A percentile compares a stretch with the other conserved stretches of the same genome.
phyloP scores from a whole-genome alignment of 164 flowering plant genomes.

The Tetrastigma voinierianum region DNA sequence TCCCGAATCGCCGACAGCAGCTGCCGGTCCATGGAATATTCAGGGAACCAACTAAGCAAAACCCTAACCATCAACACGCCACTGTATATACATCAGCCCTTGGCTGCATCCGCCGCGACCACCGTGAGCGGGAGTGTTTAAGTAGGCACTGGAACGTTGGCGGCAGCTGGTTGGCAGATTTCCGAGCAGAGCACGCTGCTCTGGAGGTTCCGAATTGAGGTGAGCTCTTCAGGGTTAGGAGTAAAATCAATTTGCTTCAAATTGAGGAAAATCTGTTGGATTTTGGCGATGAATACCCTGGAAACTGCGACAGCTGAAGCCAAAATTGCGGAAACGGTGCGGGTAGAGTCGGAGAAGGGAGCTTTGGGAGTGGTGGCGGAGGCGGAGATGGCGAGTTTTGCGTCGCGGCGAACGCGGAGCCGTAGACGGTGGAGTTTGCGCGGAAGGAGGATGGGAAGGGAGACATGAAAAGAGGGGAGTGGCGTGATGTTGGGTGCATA shows the following conservation, averaged over 20 bases:
- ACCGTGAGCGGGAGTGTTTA: constrained; percentile 79
- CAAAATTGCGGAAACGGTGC: constrained; percentile 48
- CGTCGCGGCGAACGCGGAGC: too few species aligned
- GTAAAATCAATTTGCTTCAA: constrained; percentile 6
- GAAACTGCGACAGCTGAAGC: constrained; percentile 32
- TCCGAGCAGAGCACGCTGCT: constrained; percentile 26
- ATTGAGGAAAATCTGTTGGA: constrained; percentile 14
- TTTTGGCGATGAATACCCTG: constrained; percentile 13
- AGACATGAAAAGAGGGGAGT: too few species aligned
- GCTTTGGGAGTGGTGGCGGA: not conserved
- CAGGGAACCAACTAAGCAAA: constrained; percentile 98
- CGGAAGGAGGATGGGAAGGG: too few species aligned
- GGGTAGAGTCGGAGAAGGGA: constrained; percentile 47
- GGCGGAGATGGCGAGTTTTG: too few species aligned
- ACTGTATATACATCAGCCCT: constrained; percentile 89
- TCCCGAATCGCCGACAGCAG: constrained; percentile 87
- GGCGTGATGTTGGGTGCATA: too few species aligned
- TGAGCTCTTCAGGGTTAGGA: constrained; percentile 32
- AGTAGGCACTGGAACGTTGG: constrained; percentile 40
- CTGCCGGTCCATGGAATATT: constrained; percentile 92
- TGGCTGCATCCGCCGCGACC: constrained; percentile 80
- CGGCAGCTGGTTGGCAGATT: too few species aligned
- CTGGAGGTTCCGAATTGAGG: constrained; percentile 12
- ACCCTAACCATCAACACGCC: constrained; percentile 91
- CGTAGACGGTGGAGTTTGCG: too few species aligned